Base-by-base conservation (phyloP, 2,329 filamentous ascomycete species). In the Endothia cerciana region DNA sequence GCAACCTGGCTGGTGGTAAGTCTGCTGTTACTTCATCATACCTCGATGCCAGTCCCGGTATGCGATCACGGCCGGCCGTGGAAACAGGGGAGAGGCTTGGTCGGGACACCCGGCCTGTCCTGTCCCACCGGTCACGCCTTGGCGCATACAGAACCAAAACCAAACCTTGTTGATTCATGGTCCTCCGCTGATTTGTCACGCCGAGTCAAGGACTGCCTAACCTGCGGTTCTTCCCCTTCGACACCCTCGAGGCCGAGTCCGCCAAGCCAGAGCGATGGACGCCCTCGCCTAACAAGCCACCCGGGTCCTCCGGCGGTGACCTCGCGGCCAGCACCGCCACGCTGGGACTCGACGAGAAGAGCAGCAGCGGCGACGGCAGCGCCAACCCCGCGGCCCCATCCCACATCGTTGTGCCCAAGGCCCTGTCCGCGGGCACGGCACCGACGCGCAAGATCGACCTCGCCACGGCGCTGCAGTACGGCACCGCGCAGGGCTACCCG, bases 391-490 rank as follows among this genome's bases (percentile, higher is more conserved):
- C 70, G 11, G 75, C 73, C 17, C 73, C 77, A 41, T 72, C 81
- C 6, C 89, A 89, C 71, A 80, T 97, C 60, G 81, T 87, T 4
- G 88, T 97, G 0, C 94, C 93, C 33, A 92, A 93, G 75, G 80
- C 85, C 59, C 87, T 86, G 17, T 75, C 80, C 3, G 19, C 28
- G 2, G 82, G 86, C 57, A 73, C 80, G 55, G 85, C 94, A 71
- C 82, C 85, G 0, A 72, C 86, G 38, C 86, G 85, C 73, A 91
- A 90, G 79, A 91, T 97, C 72, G 94, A 97, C 75, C 79, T 97
- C 38, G 85, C 87, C 62, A 91, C 91, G 0, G 93, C 93, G 3
- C 82, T 97, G 62, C 94, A 97, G 78, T 97, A 97, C 80, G 92
- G 92, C 67, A 87, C 85, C n/a, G 89, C 91, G 1, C 84, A 90